Evolutionary conservation across 129 eudicot genomes (phyloP).

Genomic region (Chrysanthemum makinoi): DNA sequence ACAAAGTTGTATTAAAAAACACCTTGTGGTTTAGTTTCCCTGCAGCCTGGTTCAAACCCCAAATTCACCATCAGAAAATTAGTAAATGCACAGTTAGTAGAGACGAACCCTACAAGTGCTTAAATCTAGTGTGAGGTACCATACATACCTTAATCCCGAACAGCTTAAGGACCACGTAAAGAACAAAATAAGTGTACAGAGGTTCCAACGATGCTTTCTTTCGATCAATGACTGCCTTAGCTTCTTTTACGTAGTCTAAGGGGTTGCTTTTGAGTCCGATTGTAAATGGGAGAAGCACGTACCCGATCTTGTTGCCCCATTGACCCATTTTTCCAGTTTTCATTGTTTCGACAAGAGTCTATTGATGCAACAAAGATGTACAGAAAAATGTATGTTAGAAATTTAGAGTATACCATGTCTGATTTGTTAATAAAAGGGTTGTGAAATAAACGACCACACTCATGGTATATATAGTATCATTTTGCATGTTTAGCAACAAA

Average conservation of each 20-base stretch:
- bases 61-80: too few species aligned
- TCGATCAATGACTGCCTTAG: slow-evolving; percentile 43
- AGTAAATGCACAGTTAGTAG: not conserved
- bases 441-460: too few species aligned
- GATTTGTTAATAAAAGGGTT: not conserved
- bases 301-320: slow-evolving; percentile 52
- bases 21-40: slow-evolving; percentile 45
- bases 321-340: slow-evolving; percentile 28
- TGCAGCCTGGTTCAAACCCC: slow-evolving; percentile 38
- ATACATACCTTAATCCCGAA: slow-evolving; percentile 47
- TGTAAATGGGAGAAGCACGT: slow-evolving; percentile 45
- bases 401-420: not conserved
- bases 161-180: slow-evolving; percentile 33
- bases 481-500: too few species aligned
- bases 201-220: slow-evolving; percentile 51
- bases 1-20: slow-evolving; percentile 40
- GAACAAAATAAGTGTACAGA: slow-evolving; percentile 32
- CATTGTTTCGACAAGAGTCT: slow-evolving; percentile 39
- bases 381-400: not conserved
- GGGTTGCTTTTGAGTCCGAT: slow-evolving; percentile 37
- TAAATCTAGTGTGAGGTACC: not conserved
- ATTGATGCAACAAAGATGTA: slow-evolving; percentile 4
- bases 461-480: too few species aligned
- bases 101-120: not conserved
- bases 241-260: slow-evolving; percentile 40